Conservation (phyloP, 805 yeast genomes). For the Tetrapisispora fleetii region DNA sequence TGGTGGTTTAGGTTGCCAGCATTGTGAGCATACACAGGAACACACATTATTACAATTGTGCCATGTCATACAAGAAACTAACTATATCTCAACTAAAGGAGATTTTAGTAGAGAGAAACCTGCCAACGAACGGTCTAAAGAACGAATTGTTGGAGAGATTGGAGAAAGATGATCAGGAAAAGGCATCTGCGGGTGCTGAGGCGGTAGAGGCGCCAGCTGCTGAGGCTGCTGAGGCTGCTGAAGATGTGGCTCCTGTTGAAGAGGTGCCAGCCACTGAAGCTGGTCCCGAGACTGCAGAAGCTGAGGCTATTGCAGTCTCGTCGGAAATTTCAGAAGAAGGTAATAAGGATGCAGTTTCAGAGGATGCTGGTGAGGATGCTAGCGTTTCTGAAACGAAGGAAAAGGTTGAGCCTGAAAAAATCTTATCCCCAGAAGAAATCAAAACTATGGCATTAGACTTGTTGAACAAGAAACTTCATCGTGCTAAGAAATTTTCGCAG, state of each 20-base stretch:
- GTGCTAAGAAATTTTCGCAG: slow-evolving; percentile 73
- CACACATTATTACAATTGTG: not conserved
- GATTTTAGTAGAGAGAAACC: slow-evolving; percentile 52
- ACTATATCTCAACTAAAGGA: slow-evolving; percentile 84
- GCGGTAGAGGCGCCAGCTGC: not conserved
- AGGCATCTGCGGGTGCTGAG: not conserved
- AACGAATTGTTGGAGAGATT: slow-evolving; percentile 63
- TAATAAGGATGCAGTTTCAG: slow-evolving; percentile 3
- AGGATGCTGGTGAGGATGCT: not conserved
- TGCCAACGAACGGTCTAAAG: slow-evolving; percentile 70
- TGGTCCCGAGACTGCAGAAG: slow-evolving; percentile 2
- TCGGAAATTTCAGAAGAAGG: not conserved
- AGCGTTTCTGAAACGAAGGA: slow-evolving; percentile 4
- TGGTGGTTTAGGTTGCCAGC: no score
- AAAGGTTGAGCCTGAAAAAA: slow-evolving; percentile 10
- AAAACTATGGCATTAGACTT: slow-evolving; percentile 59
- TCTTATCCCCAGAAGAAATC: slow-evolving; percentile 57
- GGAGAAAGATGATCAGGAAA: slow-evolving; percentile 4
- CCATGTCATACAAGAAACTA: slow-evolving; percentile 38
- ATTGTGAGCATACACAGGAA: not conserved
- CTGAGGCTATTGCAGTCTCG: not conserved
- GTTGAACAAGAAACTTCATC: slow-evolving; percentile 52
- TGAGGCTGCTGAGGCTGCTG: not conserved
- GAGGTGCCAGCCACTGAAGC: slow-evolving; percentile 3
- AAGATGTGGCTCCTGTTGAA: slow-evolving; percentile 3